Evolutionary conservation across 139 green algal genomes (phyloP).

Genomic region (Ulvella scutata): DNA sequence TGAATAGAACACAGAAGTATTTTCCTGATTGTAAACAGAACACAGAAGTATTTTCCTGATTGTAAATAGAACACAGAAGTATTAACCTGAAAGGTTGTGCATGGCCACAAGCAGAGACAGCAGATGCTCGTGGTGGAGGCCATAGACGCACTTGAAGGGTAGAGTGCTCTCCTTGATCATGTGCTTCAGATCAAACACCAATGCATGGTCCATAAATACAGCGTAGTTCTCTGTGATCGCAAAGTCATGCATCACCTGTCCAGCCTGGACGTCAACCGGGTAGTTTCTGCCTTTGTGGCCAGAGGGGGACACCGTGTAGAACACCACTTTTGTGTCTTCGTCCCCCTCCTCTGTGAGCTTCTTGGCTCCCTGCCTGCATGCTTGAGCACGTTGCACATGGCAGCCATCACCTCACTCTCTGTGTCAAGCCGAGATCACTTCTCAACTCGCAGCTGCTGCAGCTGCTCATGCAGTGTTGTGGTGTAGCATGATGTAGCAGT

Average conservation of each 20-base stretch:
- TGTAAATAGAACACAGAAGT: neutral
- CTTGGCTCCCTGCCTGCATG: too few relatives aligned
- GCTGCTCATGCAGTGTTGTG: constrained; percentile 35
- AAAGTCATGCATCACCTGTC: constrained; percentile 72
- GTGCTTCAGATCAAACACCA: constrained; percentile 45
- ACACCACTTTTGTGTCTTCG: constrained; percentile 6
- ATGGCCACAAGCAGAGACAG: neutral
- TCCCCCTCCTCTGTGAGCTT: too few relatives aligned
- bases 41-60: neutral
- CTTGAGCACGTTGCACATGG: too few relatives aligned
- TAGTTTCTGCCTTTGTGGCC: constrained; percentile 12
- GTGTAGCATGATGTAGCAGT: too few relatives aligned
- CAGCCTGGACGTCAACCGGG: constrained; percentile 11
- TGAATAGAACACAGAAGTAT: neutral
- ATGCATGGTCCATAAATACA: constrained; percentile 53
- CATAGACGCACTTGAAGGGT: neutral
- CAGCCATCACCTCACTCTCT: too few relatives aligned
- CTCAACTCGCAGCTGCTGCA: constrained; percentile 12
- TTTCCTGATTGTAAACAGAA: neutral
- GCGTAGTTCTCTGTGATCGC: constrained; percentile 44
- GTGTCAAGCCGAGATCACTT: too few relatives aligned
- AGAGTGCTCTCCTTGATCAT: too few relatives aligned
- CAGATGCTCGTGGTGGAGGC: neutral
- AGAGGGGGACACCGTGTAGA: constrained; percentile 11
- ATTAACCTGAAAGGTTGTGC: neutral